phyloP scores from a whole-genome alignment of 495 filamentous ascomycete species.

The Oidiodendron maius region DNA sequence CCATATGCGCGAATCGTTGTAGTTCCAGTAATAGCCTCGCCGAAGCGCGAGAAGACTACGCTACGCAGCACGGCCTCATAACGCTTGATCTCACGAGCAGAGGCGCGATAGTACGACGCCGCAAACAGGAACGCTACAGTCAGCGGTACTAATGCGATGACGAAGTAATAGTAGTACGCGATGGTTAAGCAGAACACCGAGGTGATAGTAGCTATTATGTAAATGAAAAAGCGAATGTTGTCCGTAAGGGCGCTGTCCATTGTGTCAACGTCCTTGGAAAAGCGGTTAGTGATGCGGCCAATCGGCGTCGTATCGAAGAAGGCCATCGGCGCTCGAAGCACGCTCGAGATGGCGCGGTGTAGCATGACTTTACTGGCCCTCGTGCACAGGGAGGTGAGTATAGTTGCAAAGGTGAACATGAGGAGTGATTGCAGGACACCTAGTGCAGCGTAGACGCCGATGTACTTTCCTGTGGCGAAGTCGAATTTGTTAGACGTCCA shows the following conservation, averaged over 20 bases:
- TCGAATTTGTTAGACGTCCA: conserved; percentile 52
- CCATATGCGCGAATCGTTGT: conserved; percentile 85
- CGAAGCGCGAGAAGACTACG: conserved; percentile 75
- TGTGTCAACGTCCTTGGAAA: conserved; percentile 85
- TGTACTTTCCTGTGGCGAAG: conserved; percentile 47
- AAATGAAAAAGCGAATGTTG: conserved; percentile 80
- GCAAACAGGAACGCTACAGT: conserved; percentile 71
- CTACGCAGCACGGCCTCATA: conserved; percentile 84
- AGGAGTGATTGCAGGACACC: conserved; percentile 61
- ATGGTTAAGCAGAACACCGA: conserved; percentile 83
- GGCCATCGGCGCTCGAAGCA: conserved; percentile 82
- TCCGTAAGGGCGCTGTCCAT: conserved; percentile 92
- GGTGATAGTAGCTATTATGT: conserved; percentile 67
- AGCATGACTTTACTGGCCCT: conserved; percentile 72
- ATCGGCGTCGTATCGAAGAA: conserved; percentile 96
- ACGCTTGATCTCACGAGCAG: conserved; percentile 89
- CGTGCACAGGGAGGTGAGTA: conserved; percentile 69
- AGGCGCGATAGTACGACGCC: conserved; percentile 79
- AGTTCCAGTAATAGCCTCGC: conserved; percentile 74
- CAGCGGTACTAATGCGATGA: conserved; percentile 76
- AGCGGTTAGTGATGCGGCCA: conserved; percentile 92
- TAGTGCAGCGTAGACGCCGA: conserved; percentile 77
- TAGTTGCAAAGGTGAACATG: conserved; percentile 58
- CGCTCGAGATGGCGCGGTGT: conserved; percentile 64
- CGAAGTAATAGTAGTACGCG: conserved; percentile 86